Percentiles rank a stretch among this genome's conserved stretches.
Evolutionary conservation across 2,329 filamentous ascomycete genomes (phyloP).

Genomic region (Alternaria viburni): DNA sequence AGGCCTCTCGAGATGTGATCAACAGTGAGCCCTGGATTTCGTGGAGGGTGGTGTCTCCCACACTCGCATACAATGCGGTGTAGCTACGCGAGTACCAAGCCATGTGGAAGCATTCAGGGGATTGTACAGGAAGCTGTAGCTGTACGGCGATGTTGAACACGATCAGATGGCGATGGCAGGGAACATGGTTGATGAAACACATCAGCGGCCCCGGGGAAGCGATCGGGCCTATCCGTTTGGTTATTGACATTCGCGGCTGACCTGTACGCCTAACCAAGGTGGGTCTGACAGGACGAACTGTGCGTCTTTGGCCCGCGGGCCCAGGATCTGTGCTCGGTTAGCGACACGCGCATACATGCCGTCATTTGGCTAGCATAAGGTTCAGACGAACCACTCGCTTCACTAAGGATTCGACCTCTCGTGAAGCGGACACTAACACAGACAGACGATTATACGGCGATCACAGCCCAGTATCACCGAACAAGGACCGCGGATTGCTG

Average conservation of each 20-base stretch:
- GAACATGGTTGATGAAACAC: slow-evolving; percentile 17
- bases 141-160: slow-evolving; percentile 10
- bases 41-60: not conserved
- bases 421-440: not conserved
- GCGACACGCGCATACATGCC: not conserved
- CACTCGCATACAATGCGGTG: slow-evolving; percentile 4
- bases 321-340: slow-evolving; percentile 1
- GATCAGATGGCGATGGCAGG: slow-evolving; percentile 11
- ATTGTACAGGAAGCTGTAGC: slow-evolving; percentile 2
- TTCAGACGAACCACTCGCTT: slow-evolving; percentile 8
- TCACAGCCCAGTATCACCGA: slow-evolving; percentile 5
- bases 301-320: slow-evolving; percentile 8
- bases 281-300: slow-evolving; percentile 17
- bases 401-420: not conserved
- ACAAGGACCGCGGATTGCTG: slow-evolving; percentile 18
- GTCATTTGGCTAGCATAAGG: slow-evolving; percentile 4
- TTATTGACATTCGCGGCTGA: slow-evolving; percentile 7
- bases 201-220: slow-evolving; percentile 12
- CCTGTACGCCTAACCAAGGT: slow-evolving; percentile 6
- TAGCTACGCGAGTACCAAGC: not conserved
- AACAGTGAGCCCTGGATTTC: not conserved
- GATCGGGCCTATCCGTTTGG: slow-evolving; percentile 15
- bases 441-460: slow-evolving; percentile 1
- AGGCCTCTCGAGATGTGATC: not conserved
- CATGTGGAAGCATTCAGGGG: not conserved